A percentile compares a stretch with the other conserved stretches of the same genome.
These are phyloP conservation scores for Cordyceps tenuipes DNA, from an alignment of 2,329 filamentous ascomycete genomes.

Conservation along the genomic window DNA sequence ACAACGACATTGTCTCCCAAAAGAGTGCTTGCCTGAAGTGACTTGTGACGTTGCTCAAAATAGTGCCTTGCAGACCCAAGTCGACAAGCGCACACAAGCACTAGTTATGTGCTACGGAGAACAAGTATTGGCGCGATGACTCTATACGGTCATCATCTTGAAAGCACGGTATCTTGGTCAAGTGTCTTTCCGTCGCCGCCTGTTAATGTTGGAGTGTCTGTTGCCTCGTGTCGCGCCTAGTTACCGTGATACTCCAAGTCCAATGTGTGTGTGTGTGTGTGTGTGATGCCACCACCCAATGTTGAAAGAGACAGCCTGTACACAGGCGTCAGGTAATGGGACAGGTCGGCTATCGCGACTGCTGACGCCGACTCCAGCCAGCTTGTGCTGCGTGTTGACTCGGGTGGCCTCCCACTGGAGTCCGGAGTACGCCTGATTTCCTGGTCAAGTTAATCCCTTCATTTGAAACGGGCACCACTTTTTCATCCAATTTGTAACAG, in stretches of 20 bases:
- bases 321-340: background rate
- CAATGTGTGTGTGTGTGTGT: too few species aligned
- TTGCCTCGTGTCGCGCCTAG: background rate
- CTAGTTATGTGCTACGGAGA: too few species aligned
- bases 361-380: background rate
- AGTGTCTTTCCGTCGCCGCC: background rate
- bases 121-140: background rate
- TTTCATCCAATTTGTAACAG: slow-evolving; percentile 1
- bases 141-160: too few species aligned
- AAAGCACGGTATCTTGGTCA: background rate
- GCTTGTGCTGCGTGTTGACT: background rate
- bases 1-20: too few species aligned
- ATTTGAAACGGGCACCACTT: slow-evolving; percentile 8
- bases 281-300: too few species aligned
- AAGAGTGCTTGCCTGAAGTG: background rate
- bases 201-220: background rate
- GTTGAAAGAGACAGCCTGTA: background rate
- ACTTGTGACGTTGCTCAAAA: background rate
- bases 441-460: slow-evolving; percentile 1
- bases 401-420: background rate
- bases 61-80: background rate
- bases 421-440: background rate
- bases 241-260: background rate
- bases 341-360: background rate
- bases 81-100: background rate